Percentiles rank a stretch among this genome's conserved stretches.
Conservation (phyloP, 768 basidiomycete species). For the Russula sp. region DNA sequence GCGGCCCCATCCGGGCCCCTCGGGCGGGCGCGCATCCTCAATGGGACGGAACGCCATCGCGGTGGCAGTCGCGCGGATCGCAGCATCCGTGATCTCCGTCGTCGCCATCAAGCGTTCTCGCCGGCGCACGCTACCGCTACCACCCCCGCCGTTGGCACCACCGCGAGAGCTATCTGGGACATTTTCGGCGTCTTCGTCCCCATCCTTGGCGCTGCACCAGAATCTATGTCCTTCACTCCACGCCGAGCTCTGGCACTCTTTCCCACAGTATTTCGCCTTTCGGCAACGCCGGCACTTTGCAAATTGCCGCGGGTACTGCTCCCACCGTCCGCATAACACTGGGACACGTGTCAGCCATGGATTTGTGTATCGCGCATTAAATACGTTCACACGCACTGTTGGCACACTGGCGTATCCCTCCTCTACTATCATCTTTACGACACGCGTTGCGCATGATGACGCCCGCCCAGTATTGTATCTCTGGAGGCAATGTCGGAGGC, state of each 20-base stretch:
- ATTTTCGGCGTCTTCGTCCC: conserved; percentile 35
- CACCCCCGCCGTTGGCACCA: not conserved
- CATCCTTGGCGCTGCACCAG: conserved; percentile 74
- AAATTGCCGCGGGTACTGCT: conserved; percentile 86
- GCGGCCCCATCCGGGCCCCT: conserved; percentile 20
- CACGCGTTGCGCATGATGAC: conserved; percentile 99
- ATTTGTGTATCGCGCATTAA: not conserved
- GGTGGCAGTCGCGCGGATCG: conserved; percentile 18
- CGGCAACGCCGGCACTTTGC: conserved; percentile 93
- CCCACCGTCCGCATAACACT: conserved; percentile 97
- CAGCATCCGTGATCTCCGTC: conserved; percentile 17
- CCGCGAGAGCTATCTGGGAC: not conserved
- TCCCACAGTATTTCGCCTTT: conserved; percentile 98
- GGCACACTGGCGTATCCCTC: conserved; percentile 95
- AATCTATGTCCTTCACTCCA: conserved; percentile 97
- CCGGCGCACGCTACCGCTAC: conserved; percentile 10
- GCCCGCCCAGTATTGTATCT: conserved; percentile 98
- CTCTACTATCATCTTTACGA: conserved; percentile 87
- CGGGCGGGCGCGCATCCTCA: conserved; percentile 14
- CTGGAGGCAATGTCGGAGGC: conserved; percentile 65
- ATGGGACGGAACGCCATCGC: conserved; percentile 17
- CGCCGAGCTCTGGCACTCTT: conserved; percentile 92
- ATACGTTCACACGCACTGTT: conserved; percentile 60
- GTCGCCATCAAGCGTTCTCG: conserved; percentile 19
- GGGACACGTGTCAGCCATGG: not conserved